Evolutionary conservation across 2,329 filamentous ascomycete genomes (phyloP).

Genomic region (Arthrobotrys musiformis): DNA sequence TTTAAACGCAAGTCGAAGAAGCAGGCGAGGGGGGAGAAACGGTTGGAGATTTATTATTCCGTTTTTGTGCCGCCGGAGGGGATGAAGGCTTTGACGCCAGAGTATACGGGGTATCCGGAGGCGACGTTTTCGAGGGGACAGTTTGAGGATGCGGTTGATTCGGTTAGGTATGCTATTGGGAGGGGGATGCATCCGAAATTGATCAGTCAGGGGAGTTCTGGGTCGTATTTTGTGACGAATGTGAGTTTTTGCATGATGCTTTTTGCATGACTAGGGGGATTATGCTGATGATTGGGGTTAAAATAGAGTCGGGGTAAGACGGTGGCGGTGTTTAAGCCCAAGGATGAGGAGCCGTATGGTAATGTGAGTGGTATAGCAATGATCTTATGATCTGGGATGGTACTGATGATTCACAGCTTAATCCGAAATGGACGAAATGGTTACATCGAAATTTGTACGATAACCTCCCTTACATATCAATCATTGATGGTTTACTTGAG

Average conservation of each 20-base stretch:
- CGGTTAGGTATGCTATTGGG: slow-evolving; percentile 88
- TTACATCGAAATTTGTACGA: slow-evolving; percentile 84
- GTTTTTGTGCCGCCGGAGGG: slow-evolving; percentile 95
- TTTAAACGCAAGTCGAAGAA: slow-evolving; percentile 72
- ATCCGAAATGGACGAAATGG: slow-evolving; percentile 99
- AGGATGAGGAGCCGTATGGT: slow-evolving; percentile 98
- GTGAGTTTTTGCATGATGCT: background rate
- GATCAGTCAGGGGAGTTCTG: slow-evolving; percentile 96
- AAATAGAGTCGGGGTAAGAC: slow-evolving; percentile 80
- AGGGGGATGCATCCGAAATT: slow-evolving; percentile 92
- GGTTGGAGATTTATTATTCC: slow-evolving; percentile 93
- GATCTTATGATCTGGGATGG: background rate
- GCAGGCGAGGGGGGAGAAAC: slow-evolving; percentile 72
- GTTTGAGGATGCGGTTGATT: slow-evolving; percentile 89
- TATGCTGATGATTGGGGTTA: background rate
- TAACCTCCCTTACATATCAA: background rate
- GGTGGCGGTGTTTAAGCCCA: slow-evolving; percentile 97
- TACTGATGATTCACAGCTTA: slow-evolving; percentile 63
- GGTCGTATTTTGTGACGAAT: slow-evolving; percentile 96
- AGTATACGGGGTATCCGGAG: slow-evolving; percentile 67
- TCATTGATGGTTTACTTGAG: background rate
- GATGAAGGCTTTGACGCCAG: slow-evolving; percentile 75
- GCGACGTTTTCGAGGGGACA: slow-evolving; percentile 79
- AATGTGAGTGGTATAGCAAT: slow-evolving; percentile 61
- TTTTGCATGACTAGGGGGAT: background rate